Conservation (phyloP, 1,284 basidiomycete species). For the Fistulinella staudtii region DNA sequence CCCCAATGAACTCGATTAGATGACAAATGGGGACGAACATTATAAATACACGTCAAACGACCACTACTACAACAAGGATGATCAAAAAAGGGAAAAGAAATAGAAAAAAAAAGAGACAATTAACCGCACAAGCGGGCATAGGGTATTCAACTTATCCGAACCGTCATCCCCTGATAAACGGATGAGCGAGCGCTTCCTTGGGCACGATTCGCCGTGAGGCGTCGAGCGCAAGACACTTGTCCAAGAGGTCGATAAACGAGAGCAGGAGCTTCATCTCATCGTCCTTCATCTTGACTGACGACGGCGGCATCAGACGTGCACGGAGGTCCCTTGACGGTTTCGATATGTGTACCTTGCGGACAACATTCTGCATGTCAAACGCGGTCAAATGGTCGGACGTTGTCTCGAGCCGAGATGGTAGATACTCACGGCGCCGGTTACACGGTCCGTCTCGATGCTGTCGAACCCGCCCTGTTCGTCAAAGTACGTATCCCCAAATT, state of each 20-base stretch:
- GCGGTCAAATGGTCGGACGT: slow-evolving; percentile 18
- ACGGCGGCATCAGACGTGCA: slow-evolving; percentile 76
- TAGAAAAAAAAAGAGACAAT: too few species aligned
- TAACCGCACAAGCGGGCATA: background rate
- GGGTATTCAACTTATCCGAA: slow-evolving; percentile 7
- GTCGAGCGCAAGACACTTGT: slow-evolving; percentile 91
- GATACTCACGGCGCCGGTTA: slow-evolving; percentile 72
- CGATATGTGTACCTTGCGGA: slow-evolving; percentile 80
- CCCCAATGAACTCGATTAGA: too few species aligned
- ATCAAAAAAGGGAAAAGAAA: too few species aligned
- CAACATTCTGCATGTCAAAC: slow-evolving; percentile 66
- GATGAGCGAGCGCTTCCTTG: slow-evolving; percentile 83
- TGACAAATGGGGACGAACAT: too few species aligned
- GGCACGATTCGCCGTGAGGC: slow-evolving; percentile 83
- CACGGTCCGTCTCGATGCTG: slow-evolving; percentile 78
- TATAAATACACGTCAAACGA: too few species aligned
- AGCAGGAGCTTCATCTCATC: slow-evolving; percentile 84
- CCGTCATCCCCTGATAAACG: slow-evolving; percentile 71
- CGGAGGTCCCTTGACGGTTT: slow-evolving; percentile 83
- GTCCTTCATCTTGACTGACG: slow-evolving; percentile 76
- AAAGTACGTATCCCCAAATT: slow-evolving; percentile 90
- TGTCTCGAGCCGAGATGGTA: slow-evolving; percentile 5
- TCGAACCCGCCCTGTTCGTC: slow-evolving; percentile 86
- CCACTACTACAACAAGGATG: too few species aligned
- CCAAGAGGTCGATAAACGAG: slow-evolving; percentile 87